Evolutionary conservation across 106 monocot species (phyloP), one percentile per base, ranked within the genome.

Genomic region (Vanilla planifolia): DNA sequence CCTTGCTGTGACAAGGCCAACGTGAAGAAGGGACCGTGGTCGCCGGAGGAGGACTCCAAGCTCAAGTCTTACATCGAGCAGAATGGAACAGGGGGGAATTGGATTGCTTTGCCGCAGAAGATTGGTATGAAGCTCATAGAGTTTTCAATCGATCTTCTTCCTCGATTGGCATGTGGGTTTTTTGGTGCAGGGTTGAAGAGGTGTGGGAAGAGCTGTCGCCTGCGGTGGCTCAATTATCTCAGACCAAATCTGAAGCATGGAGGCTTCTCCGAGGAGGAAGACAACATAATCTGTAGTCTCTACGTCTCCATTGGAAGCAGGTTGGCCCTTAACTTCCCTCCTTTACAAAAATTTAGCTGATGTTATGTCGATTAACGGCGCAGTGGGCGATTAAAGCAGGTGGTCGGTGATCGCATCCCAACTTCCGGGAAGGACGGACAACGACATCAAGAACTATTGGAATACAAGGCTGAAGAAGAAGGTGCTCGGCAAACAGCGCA

Each of bases 21-120:
- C 73, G 94, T 94, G 48, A 94, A 94, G 85, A 89, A 73, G 60
- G 94, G 92, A 0, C 92, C 92, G 5, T 93, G 92, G 92, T 93
- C 92, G 1, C 88, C 88, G 2, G 92, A 93, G 62, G 92, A 93
- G 60, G 92, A 93, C 43, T 66, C 68, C 16, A 85, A 74, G 79
- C 92, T 93, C 76, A 93, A 79, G 72, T 71, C 88, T 62, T 88
- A 85, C 74, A 93, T 93, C 34, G 88, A 93, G 33, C 62, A 81
- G 66, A 41, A 94, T 58, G 94, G 94, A 77, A 94, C 94, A 64
- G 94, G 94, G 10, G 94, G 94, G 52, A 94, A 94, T 75, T 94
- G 94, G 94, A 94, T 94, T 28, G 83, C 94, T 33, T 83, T 94
- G 20, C 94, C 92, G 6, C 92, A 85, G 37, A 93, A 88, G 71